Base-by-base conservation (phyloP, 768 basidiomycete species). In the Boletus reticuloceps region DNA sequence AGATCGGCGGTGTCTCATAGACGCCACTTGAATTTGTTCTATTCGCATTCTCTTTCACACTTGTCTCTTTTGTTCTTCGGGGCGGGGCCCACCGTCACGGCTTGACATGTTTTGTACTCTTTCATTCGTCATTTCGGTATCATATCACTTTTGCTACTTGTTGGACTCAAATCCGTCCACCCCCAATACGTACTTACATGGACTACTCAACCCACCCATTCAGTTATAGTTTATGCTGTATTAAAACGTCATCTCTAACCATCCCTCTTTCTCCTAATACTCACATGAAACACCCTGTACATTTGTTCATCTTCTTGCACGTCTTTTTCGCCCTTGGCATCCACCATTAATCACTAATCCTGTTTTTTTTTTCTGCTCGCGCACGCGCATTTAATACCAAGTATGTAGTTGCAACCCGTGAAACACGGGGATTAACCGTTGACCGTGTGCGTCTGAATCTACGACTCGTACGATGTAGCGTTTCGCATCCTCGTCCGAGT, bases 1-100 rank as follows among this genome's bases (percentile, higher is more conserved):
- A 86, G 65, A 78, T 86, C 16, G 72, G 77, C 14, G 72, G 69
- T 16, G 62, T 70, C 37, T 14, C 64, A 53, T 68, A 51, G 45
- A n/a, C n/a, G n/a, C n/a, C n/a, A n/a, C n/a, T n/a, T n/a, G n/a
- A n/a, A n/a, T n/a, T n/a, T 19, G 16, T n/a, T 6, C 16, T 39
- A 4, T 41, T 45, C 13, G 39, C 19, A 43, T 51, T n/a, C 54
- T 13, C 13, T 16, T 39, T 29, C 56, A 9, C 22, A 22, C 22
- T 22, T 4, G 22, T 22, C 22, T 25, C 40, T 36, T 31, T 34
- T 38, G 36, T 13, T 41, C 36, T 31, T 31, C n/a, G 50, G 8
- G 41, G 61, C 45, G 13, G 50, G 51, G 47, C 29, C 48, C 62
- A 34, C 59, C 42, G n/a, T 37, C 31, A 34, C 41, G 5, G 19